These are phyloP conservation scores for Phytophthora syringae DNA, from an alignment of 352 stramenopile species.

Conservation along the genomic window DNA sequence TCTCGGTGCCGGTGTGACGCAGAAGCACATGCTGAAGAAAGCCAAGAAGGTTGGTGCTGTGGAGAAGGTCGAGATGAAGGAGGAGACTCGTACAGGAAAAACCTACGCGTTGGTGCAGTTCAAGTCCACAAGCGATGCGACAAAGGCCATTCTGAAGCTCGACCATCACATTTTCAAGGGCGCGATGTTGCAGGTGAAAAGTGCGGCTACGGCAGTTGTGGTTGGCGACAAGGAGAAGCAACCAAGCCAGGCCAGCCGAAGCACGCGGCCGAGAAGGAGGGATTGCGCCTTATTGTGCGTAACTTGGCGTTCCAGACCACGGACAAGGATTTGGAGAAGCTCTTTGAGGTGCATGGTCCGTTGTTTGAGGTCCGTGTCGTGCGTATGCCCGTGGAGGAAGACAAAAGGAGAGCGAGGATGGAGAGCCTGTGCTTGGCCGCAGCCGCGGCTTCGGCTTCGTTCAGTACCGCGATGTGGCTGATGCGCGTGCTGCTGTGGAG, in stretches of 20 bases:
- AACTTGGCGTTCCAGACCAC: slow-evolving; percentile 86
- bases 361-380: slow-evolving; percentile 80
- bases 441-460: slow-evolving; percentile 88
- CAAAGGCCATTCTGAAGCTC: slow-evolving; percentile 69
- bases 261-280: slow-evolving; percentile 46
- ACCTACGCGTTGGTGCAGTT: slow-evolving; percentile 76
- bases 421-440: slow-evolving; percentile 47
- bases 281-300: slow-evolving; percentile 81
- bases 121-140: slow-evolving; percentile 56
- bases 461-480: slow-evolving; percentile 72
- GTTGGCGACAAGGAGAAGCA: slow-evolving; percentile 24
- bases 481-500: slow-evolving; percentile 69
- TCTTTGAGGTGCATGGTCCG: slow-evolving; percentile 69
- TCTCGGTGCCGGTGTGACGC: slow-evolving; percentile 65
- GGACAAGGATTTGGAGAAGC: slow-evolving; percentile 72
- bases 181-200: slow-evolving; percentile 67
- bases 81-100: slow-evolving; percentile 59
- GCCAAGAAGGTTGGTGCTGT: slow-evolving; percentile 74
- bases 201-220: slow-evolving; percentile 40
- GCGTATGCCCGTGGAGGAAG: slow-evolving; percentile 70
- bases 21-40: slow-evolving; percentile 86
- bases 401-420: slow-evolving; percentile 31
- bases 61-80: slow-evolving; percentile 64
- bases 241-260: slow-evolving; percentile 39
- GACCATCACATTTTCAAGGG: slow-evolving; percentile 88